Conservation (phyloP, 2,329 filamentous ascomycete genomes). For the Nigrospora oryzae region DNA sequence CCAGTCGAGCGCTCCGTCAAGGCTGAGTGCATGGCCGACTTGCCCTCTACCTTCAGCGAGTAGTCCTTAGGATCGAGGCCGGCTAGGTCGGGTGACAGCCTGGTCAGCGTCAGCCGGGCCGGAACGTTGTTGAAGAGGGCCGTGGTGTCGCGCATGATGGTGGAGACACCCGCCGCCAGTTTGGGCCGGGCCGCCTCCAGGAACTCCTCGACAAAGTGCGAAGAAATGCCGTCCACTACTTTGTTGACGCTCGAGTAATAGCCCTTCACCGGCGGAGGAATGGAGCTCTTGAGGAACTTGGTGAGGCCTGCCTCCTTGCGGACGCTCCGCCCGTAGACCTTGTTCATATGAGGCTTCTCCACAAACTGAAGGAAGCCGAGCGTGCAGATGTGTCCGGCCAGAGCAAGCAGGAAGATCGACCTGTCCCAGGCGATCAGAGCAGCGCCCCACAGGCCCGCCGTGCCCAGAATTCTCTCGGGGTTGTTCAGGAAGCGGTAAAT, state of each 20-base stretch:
- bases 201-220: conserved; percentile 85
- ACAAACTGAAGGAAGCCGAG: conserved; percentile 86
- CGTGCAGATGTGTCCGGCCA: conserved; percentile 78
- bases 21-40: conserved; percentile 39
- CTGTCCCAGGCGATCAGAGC: conserved; percentile 89
- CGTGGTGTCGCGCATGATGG: conserved; percentile 79
- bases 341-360: conserved; percentile 96
- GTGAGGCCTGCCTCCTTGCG: conserved; percentile 84
- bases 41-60: conserved; percentile 64
- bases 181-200: conserved; percentile 79
- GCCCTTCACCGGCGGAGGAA: conserved; percentile 75
- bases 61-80: conserved; percentile 77
- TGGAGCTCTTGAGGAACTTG: conserved; percentile 78
- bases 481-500: conserved; percentile 99
- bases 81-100: conserved; percentile 69
- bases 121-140: conserved; percentile 86
- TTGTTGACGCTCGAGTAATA: conserved; percentile 83
- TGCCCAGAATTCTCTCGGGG: conserved; percentile 85
- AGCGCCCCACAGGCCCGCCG: conserved; percentile 91
- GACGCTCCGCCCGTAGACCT: conserved; percentile 80
- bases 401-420: conserved; percentile 76
- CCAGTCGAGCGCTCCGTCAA: conserved; percentile 55
- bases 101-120: conserved; percentile 73
- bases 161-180: conserved; percentile 76
- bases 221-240: conserved; percentile 68